Evolutionary conservation across 139 green algal genomes (phyloP).

Genomic region (Closterium sp.): DNA sequence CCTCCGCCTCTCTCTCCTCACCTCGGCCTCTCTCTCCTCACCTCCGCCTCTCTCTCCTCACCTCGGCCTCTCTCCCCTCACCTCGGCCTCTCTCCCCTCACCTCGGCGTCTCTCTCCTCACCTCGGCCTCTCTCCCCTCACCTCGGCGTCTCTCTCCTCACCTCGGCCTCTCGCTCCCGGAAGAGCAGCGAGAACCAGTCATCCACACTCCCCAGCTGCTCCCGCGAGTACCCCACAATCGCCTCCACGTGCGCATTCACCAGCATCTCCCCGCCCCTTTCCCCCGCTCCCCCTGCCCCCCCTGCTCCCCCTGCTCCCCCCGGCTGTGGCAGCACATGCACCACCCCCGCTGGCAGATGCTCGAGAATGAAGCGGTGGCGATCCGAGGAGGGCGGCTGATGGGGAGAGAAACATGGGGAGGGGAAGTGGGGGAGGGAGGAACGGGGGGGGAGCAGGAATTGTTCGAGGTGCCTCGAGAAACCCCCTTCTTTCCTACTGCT

Average conservation of each 20-base stretch:
- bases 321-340: not conserved
- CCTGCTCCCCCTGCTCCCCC: not conserved
- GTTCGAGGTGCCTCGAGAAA: too few relatives aligned
- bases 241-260: slow-evolving; percentile 13
- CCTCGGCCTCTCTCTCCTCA: not conserved
- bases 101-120: not conserved
- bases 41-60: not conserved
- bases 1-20: too few relatives aligned
- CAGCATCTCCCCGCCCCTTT: not conserved
- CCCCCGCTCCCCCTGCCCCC: too few relatives aligned
- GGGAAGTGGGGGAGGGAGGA: too few relatives aligned
- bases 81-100: not conserved
- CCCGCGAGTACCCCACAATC: slow-evolving; percentile 4
- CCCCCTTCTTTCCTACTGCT: not conserved
- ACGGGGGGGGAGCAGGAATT: too few relatives aligned
- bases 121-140: not conserved
- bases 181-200: not conserved
- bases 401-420: not conserved
- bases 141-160: not conserved
- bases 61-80: not conserved
- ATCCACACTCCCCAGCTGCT: slow-evolving; percentile 10
- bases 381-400: not conserved
- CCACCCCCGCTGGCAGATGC: slow-evolving; percentile 14
- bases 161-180: not conserved
- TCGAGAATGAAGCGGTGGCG: slow-evolving; percentile 11